Evolutionary conservation across 768 basidiomycete species (phyloP), one percentile per base, ranked within the genome.

Genomic region (Xerocomellus intermedius): DNA sequence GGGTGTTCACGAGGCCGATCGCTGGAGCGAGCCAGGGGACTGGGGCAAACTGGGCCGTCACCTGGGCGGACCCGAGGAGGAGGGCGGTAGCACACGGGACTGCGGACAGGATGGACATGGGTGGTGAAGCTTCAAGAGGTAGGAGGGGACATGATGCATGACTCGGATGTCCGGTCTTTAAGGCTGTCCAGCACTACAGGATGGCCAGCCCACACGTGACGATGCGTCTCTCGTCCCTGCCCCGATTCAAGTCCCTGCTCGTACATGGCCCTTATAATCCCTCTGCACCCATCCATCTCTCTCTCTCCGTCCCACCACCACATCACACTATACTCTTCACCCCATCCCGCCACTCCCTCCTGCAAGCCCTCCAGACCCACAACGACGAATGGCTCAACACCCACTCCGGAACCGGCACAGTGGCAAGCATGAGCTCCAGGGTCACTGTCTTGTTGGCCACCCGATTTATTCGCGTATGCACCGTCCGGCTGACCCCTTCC

Each of bases 261-360:
- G 70, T 91, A 32, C 75, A 80, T 24, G 90, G 90, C 1, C 55
- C 73, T 0, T 87, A 83, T 64, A 84, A 82, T 48, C 69, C 85
- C 19, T 85, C 90, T 4, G 85, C 87, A 6, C 87, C 87, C 4
- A 73, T 92, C 45, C 83, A 88, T 58, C 74, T 91, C 35, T 77
- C 81, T 37, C 68, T 88, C 28, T 86, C 87, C 0, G 51, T 63
- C 9, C 67, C 75, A 21, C 64, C 71, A 12, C 61, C 58, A 32
- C 65, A 69, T 17, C 67, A 70, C 42, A 70, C 75, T 0, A 51
- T 90, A 19, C 64, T 89, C 48, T 61, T 89, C 28, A 74, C 83
- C 19, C 79, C 86, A 1, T 82, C 80, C 9, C 80, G 79, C 43
- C 55, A 72, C n/a, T 58, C 63, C 14, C 70, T 86, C 53, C 63